Evolutionary conservation across 2,329 filamentous ascomycete species (phyloP).

Genomic region (Nothopassalora personata): DNA sequence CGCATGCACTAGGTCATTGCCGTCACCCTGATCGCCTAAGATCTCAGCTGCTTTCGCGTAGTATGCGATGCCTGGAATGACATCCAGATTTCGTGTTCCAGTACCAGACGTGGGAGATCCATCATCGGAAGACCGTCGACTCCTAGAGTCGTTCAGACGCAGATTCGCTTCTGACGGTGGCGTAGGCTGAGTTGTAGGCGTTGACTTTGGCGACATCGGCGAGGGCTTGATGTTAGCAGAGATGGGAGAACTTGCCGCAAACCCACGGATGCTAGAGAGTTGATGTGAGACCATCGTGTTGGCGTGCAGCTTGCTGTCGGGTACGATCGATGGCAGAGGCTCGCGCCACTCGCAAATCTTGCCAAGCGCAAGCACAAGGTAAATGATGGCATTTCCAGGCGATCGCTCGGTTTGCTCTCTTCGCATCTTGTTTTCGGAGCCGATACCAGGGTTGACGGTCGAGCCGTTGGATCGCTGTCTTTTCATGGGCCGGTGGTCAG

Average conservation of each 20-base stretch:
- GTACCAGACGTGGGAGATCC: constrained; percentile 15
- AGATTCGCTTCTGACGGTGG: constrained; percentile 26
- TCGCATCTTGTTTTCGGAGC: constrained; percentile 7
- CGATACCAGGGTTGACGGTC: constrained; percentile 11
- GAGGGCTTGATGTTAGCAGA: constrained; percentile 33
- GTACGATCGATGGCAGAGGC: constrained; percentile 53
- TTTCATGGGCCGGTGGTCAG: constrained; percentile 26
- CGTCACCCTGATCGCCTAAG: constrained; percentile 71
- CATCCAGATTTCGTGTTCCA: constrained; percentile 54
- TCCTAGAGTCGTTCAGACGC: constrained; percentile 22
- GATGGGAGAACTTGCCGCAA: constrained; percentile 26
- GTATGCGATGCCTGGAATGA: constrained; percentile 84
- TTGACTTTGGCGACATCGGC: constrained; percentile 37
- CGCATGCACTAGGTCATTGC: constrained; percentile 74
- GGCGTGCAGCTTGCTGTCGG: constrained; percentile 39
- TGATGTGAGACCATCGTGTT: constrained; percentile 35
- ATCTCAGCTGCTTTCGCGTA: constrained; percentile 84
- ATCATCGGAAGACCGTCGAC: constrained; percentile 30
- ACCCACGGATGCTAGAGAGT: constrained; percentile 18
- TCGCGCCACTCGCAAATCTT: constrained; percentile 63
- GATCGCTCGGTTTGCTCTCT: constrained; percentile 50
- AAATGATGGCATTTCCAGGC: constrained; percentile 72
- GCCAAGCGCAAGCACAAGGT: constrained; percentile 79
- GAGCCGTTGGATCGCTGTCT: constrained; percentile 31
- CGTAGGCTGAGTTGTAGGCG: constrained; percentile 29